phyloP scores from a whole-genome alignment of 192 early-diverging fungal species.

The Coemansia sp. region DNA sequence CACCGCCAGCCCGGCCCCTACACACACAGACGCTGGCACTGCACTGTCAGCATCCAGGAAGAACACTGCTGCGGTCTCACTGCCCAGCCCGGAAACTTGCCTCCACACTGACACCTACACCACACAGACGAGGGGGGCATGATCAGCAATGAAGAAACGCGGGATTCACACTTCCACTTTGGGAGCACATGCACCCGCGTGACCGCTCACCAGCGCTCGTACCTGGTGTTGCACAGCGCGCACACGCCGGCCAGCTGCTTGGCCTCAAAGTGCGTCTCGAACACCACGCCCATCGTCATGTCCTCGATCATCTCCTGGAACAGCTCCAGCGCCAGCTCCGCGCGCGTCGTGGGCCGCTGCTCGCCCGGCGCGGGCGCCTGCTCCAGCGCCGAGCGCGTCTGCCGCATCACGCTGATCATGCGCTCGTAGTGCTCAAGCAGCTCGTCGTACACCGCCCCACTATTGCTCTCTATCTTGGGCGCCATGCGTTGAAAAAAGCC shows the following conservation, averaged over 20 bases:
- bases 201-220: conserved; percentile 15
- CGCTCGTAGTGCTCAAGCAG: conserved; percentile 38
- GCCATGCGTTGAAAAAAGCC: not conserved
- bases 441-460: conserved; percentile 34
- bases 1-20: conserved; percentile 3
- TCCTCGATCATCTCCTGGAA: conserved; percentile 65
- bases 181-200: not conserved
- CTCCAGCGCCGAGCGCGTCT: conserved; percentile 36
- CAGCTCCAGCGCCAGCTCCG: conserved; percentile 40
- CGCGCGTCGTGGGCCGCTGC: conserved; percentile 11
- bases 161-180: too few relatives aligned
- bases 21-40: not conserved
- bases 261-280: conserved; percentile 67
- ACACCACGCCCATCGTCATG: conserved; percentile 65
- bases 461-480: conserved; percentile 7
- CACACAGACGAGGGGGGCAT: not conserved
- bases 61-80: too few relatives aligned
- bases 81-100: conserved; percentile 29
- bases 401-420: conserved; percentile 29
- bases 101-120: conserved; percentile 52
- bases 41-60: too few relatives aligned
- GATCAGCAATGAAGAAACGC: too few relatives aligned
- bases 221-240: conserved; percentile 74
- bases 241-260: conserved; percentile 59
- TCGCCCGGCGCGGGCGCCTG: conserved; percentile 1